These are phyloP conservation scores for Triangularia setosa DNA, from an alignment of 2,329 filamentous ascomycete genomes.

Conservation along the genomic window DNA sequence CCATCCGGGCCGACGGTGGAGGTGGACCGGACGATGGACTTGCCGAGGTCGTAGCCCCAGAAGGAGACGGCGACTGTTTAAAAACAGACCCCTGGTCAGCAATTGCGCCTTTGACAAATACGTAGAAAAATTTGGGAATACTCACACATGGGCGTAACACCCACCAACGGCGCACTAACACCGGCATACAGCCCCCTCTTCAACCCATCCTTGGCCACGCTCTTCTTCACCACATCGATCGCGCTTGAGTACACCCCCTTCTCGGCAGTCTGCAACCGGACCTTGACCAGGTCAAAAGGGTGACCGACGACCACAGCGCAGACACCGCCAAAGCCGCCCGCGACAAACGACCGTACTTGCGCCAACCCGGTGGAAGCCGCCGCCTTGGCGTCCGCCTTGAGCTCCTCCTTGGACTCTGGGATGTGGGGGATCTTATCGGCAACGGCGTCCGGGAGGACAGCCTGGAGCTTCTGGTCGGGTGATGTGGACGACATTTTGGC, in stretches of 20 bases:
- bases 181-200: conserved; percentile 86
- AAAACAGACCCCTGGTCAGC: conserved; percentile 1
- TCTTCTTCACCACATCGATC: conserved; percentile 86
- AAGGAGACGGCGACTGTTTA: conserved; percentile 62
- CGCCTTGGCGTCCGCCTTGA: conserved; percentile 39
- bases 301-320: conserved; percentile 94
- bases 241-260: conserved; percentile 86
- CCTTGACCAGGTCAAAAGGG: conserved; percentile 97
- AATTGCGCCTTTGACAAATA: neutral
- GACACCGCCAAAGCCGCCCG: conserved; percentile 88
- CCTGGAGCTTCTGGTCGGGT: conserved; percentile 34
- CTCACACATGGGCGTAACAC: conserved; percentile 98
- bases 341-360: conserved; percentile 74
- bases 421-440: conserved; percentile 40
- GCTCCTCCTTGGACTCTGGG: conserved; percentile 41
- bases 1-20: conserved; percentile 64
- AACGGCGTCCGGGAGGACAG: conserved; percentile 36
- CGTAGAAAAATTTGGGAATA: conserved; percentile 25
- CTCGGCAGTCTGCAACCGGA: conserved; percentile 93
- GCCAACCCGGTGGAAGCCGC: conserved; percentile 38
- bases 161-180: conserved; percentile 88
- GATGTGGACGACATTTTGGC: conserved; percentile 24
- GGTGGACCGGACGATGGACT: conserved; percentile 71
- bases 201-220: conserved; percentile 80
- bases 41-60: conserved; percentile 94